Evolutionary conservation across 805 yeast genomes (phyloP), one percentile per base, ranked within the genome.

Genomic region (Yarrowia keelungensis): DNA sequence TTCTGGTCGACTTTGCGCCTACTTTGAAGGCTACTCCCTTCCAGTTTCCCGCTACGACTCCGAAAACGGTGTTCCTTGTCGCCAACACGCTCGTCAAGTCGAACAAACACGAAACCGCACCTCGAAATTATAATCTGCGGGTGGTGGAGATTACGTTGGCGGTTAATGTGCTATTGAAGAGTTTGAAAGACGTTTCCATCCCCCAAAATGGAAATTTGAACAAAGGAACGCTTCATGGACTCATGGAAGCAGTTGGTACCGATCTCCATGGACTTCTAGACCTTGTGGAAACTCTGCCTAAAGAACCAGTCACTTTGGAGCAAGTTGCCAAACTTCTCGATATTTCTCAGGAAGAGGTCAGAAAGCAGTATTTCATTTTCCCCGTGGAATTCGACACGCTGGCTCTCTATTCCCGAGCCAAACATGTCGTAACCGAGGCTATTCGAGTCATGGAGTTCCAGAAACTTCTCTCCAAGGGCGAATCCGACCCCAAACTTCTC

Each of bases 131-230:
- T 76, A 89, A 89, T 74, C 80, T 89, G 72, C 82, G 93, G 53
- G 92, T 88, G 1, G 91, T 87, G 14, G 92, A 89, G 74, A 89
- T 86, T 49, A 86, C 89, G 1, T 79, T 87, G n/a, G 90, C 90
- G 4, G 87, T 91, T 0, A 85, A 84, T 58, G 76, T 86, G 12
- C 76, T 70, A 90, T 89, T 10, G 74, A 79, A 43, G 79, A 79
- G 32, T 4, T 45, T 53, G 16, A n/a, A 50, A 43, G 35, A 14
- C 12, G 45, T 39, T 1, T 5, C 45, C 2, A 53, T 53, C 8
- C 59, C 59, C 8, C 81, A 77, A 62, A 86, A 84, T 71, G 86
- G 87, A 1, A 85, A 85, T 70, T 79, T 87, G 41, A 76, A 77
- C 35, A 83, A 84, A 38, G 90, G 90, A 8, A 87, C 89, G 42